A percentile compares a stretch with the other conserved stretches of the same genome.
These are phyloP conservation scores for Thraustochytrium striatum DNA, from an alignment of 352 stramenopile species.

Conservation along the genomic window DNA sequence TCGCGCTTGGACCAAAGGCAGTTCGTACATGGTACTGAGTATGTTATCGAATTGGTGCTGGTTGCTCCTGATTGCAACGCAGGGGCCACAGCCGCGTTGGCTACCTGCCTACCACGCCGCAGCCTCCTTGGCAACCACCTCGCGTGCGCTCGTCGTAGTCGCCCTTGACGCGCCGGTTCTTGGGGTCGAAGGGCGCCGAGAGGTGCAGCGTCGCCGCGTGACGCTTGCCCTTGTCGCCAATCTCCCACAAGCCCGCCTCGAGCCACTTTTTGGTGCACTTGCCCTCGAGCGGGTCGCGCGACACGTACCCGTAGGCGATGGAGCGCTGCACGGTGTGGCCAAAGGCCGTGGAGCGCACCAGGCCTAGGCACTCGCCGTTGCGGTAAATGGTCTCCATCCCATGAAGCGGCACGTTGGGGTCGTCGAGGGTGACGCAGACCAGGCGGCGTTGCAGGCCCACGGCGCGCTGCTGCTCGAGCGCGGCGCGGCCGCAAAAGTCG, in stretches of 20 bases:
- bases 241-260: slow-evolving; percentile 50
- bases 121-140: too few relatives aligned
- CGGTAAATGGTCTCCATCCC: slow-evolving; percentile 56
- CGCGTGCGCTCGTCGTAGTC: slow-evolving; percentile 48
- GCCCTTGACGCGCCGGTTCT: slow-evolving; percentile 51
- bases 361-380: slow-evolving; percentile 50
- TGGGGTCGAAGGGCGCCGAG: slow-evolving; percentile 51
- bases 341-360: slow-evolving; percentile 51
- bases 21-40: too few relatives aligned
- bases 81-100: too few relatives aligned
- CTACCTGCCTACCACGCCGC: too few relatives aligned
- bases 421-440: slow-evolving; percentile 52
- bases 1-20: too few relatives aligned
- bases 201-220: slow-evolving; percentile 44
- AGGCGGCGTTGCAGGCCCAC: slow-evolving; percentile 51
- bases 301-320: slow-evolving; percentile 52
- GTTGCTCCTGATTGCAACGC: too few relatives aligned
- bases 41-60: too few relatives aligned
- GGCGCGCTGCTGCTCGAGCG: slow-evolving; percentile 50
- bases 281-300: slow-evolving; percentile 19
- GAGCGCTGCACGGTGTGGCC: slow-evolving; percentile 48
- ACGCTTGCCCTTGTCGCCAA: slow-evolving; percentile 49
- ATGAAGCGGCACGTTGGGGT: slow-evolving; percentile 50
- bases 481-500: slow-evolving; percentile 50
- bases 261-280: slow-evolving; percentile 49